Base-by-base conservation (phyloP, 2,329 filamentous ascomycete genomes). In the Aureobasidium pullulans region DNA sequence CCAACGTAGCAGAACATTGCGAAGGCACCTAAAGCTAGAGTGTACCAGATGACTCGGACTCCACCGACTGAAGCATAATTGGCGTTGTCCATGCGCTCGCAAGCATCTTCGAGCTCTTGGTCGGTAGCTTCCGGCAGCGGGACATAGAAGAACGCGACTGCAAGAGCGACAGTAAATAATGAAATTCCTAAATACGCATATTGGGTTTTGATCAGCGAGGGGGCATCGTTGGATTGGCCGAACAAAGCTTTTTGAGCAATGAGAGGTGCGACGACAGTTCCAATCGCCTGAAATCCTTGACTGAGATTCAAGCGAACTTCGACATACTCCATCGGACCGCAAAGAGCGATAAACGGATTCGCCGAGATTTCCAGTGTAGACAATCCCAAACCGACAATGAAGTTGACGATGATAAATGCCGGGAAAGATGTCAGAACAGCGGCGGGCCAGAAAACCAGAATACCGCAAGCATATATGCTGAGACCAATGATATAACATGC, bases 161-260 rank as follows among this genome's bases (percentile, higher is more conserved):
- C 83, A 11, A 86, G 73, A 3, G 79, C 69, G 48, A 84, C 75
- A 31, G 81, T 83, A 64, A 85, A 84, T 11, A 86, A 75, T 1
- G 82, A 77, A 60, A 86, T 85, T 7, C 81, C 84, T 2, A 86
- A 77, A 62, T 86, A 86, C 0, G 83, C 79, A 82, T 83, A 86
- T 67, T 86, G 84, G 1, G 84, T 82, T 58, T 83, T 77, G 59
- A 85, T 79, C 29, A 86, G 68, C 9, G 76, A 79, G 0, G 77
- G 73, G 0, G 80, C 79, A 59, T 79, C 72, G 4, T 68, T 68
- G 1, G 76, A 72, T n/a, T 70, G 68, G 37, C 65, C 64, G 71
- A 85, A 84, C 31, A 86, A 75, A 0, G 83, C 82, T 57, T 79
- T 80, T 60, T 80, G 76, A 3, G 83, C 83, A 37, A 86, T 74